Conservation (phyloP, 2,329 filamentous ascomycete genomes). For the Fusarium dimerum region DNA sequence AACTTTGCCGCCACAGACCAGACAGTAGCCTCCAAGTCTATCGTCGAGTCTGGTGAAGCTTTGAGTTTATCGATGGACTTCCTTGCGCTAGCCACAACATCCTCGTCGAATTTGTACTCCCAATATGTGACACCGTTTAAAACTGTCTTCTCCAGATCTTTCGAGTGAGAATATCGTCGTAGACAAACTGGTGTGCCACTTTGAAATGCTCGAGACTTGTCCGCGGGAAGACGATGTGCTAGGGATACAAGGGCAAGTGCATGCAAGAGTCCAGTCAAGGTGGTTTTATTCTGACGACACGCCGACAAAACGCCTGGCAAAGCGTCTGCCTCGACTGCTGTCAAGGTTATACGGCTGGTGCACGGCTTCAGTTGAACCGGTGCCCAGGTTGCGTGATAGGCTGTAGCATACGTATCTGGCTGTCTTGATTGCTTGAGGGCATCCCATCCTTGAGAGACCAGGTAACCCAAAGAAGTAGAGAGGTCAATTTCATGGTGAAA, state of each 20-base stretch:
- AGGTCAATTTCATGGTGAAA: not conserved
- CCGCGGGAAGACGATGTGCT: not conserved
- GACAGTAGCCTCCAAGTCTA: not conserved
- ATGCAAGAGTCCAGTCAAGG: constrained; percentile 9
- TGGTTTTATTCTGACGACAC: constrained; percentile 7
- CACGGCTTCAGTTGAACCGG: not conserved
- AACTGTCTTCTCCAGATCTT: constrained; percentile 3
- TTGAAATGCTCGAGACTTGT: constrained; percentile 3
- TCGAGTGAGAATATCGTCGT: not conserved
- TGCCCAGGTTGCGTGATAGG: constrained; percentile 7
- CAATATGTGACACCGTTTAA: constrained; percentile 6
- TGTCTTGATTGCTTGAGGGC: not conserved
- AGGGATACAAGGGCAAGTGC: constrained; percentile 2
- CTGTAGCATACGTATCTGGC: not conserved
- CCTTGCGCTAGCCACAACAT: not conserved
- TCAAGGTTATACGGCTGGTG: not conserved
- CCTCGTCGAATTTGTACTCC: not conserved
- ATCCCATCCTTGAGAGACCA: not conserved
- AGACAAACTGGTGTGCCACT: constrained; percentile 10
- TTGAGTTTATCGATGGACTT: not conserved
- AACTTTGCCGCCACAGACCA: constrained; percentile 26
- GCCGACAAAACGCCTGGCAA: not conserved
- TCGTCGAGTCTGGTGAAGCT: not conserved
- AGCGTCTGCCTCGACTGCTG: not conserved
- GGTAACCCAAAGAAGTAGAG: not conserved